Base-by-base conservation (phyloP, 768 basidiomycete genomes). In the Scleroderma citrinum region DNA sequence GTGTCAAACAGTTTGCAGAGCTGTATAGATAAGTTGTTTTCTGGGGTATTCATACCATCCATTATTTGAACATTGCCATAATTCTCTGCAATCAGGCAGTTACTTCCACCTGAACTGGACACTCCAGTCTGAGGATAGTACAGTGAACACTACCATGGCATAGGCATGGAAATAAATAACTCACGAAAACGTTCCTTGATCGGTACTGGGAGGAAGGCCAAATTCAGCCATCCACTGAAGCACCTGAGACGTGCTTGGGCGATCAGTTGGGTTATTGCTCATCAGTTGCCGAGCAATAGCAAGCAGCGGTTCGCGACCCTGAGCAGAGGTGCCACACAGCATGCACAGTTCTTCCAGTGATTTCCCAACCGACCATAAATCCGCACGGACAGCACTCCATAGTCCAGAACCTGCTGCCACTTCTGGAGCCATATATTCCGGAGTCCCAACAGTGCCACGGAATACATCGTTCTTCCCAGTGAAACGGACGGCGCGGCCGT, bases 351-450 rank as follows among this genome's bases (percentile, higher is more conserved):
- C 46, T 21, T 46, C 31, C 17, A 34, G 21, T 37, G 45, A 38
- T 32, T 46, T 46, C 14, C 45, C 19, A 23, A 17, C 19, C 21
- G 45, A 46, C 31, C 35, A 47, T 35, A 47, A 37, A 35, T 47
- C 46, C 5, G 20, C 20, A 0, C 20, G 20, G 30, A 40, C 19
- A 3, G 36, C 20, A 11, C 36, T 40, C 6, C n/a, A 40, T 13
- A 30, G 7, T 17, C 26, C 43, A 20, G 30, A n/a, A 41, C 17
- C 35, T 30, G 7, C 34, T 13, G n/a, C 16, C 2, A 34, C 44
- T 39, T 46, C 44, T 17, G 20, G 20, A 29, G 26, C 26, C 26
- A 8, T 8, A 29, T 29, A 29, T 8, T 8, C 26, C 8, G 4
- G 5, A 8, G 8, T 47, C 6, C 20, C 46, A 40, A 14, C 6